These are phyloP conservation scores for Bruguiera parviflora DNA, from an alignment of 345 rosid genomes.

Conservation along the genomic window DNA sequence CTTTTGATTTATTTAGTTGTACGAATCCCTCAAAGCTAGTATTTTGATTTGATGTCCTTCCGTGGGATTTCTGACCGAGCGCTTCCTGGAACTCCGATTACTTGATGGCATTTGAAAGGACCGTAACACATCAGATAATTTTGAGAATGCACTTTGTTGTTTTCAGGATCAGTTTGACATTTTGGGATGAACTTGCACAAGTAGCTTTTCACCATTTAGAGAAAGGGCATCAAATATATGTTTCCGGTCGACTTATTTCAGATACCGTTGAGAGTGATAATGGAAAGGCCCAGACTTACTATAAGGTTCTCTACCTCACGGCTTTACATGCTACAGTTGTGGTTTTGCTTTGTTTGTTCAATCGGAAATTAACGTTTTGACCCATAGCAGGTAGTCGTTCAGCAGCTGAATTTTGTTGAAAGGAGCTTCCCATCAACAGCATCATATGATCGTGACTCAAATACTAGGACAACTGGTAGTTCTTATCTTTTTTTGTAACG, in stretches of 20 bases:
- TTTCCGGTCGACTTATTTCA: constrained; percentile 54
- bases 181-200: constrained; percentile 63
- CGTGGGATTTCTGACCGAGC: neutral
- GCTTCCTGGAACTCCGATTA: neutral
- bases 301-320: constrained; percentile 39
- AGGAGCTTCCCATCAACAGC: constrained; percentile 29
- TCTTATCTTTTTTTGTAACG: neutral
- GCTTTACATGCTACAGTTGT: neutral
- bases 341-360: neutral
- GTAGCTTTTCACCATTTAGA: constrained; percentile 49
- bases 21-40: no score
- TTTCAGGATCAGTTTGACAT: constrained; percentile 56
- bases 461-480: constrained; percentile 31
- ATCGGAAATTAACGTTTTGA: neutral
- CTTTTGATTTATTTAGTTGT: no score
- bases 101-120: neutral
- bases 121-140: neutral
- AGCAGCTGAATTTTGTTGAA: constrained; percentile 53
- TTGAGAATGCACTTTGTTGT: constrained; percentile 3
- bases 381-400: constrained; percentile 50
- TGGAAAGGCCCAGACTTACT: constrained; percentile 52
- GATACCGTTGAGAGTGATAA: constrained; percentile 50
- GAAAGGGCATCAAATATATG: constrained; percentile 59
- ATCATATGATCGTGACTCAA: constrained; percentile 26
- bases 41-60: neutral